phyloP scores from a whole-genome alignment of 257 asterid genomes.

The Capsicum baccatum region DNA sequence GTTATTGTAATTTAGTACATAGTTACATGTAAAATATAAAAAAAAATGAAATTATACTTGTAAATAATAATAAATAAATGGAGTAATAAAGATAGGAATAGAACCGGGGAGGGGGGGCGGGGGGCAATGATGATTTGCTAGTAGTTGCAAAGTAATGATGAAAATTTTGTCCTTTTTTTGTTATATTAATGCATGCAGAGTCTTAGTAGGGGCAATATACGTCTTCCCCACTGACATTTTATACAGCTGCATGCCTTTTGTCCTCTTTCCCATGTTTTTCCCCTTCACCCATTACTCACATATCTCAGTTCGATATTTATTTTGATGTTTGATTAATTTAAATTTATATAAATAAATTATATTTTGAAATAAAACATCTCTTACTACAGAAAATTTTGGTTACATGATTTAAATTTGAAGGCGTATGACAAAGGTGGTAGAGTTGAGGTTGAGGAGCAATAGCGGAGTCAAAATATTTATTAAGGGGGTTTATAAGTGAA shows the following conservation, averaged over 20 bases:
- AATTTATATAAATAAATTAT: accelerated
- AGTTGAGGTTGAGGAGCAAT: no score
- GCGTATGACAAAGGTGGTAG: no score
- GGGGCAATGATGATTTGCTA: slow-evolving; percentile 22
- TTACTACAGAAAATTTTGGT: neutral
- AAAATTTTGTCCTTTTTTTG: neutral
- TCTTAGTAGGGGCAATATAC: neutral
- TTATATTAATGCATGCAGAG: slow-evolving; percentile 2
- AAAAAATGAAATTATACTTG: neutral
- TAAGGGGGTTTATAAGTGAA: no score
- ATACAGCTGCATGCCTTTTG: slow-evolving; percentile 22
- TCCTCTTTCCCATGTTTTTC: neutral
- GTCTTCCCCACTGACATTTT: neutral
- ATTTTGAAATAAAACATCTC: neutral
- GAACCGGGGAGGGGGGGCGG: no score
- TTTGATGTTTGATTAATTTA: neutral
- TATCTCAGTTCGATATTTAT: neutral
- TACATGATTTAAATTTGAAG: no score
- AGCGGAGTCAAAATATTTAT: no score
- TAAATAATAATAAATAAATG: neutral
- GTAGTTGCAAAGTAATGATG: slow-evolving; percentile 21
- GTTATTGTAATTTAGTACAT: no score
- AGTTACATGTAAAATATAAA: no score
- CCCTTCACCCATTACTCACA: neutral
- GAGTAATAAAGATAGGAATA: neutral